Evolutionary conservation across 176 grass and related monocot genomes (phyloP).

Genomic region (Raddia guianensis): DNA sequence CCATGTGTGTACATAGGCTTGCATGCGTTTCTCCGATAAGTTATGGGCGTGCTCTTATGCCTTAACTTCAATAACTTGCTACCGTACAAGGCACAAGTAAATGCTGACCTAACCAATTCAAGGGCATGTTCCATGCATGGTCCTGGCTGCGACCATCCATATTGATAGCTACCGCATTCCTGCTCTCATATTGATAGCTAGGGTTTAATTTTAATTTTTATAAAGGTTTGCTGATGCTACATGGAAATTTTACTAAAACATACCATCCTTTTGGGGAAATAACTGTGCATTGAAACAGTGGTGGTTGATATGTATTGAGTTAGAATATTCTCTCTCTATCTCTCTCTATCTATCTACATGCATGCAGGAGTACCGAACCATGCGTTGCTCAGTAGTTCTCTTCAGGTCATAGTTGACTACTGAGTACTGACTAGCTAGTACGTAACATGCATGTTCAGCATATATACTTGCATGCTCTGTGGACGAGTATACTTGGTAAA

Average conservation of each 20-base stretch:
- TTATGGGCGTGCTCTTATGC: conserved; percentile 29
- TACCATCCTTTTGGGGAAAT: not conserved
- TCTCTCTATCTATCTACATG: not conserved
- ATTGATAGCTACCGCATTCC: not conserved
- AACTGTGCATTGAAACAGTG: not conserved
- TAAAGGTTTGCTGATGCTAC: too few species aligned
- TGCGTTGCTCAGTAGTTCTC: not conserved
- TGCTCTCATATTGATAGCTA: not conserved
- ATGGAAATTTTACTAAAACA: too few species aligned
- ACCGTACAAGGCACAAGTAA: conserved; percentile 46
- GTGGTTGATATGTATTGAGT: not conserved
- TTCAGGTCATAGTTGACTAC: not conserved
- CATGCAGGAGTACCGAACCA: not conserved
- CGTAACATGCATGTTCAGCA: too few species aligned
- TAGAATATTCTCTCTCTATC: not conserved
- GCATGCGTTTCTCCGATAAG: not conserved
- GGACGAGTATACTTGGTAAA: not conserved
- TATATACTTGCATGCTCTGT: not conserved
- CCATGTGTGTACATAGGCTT: not conserved
- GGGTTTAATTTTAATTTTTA: too few species aligned
- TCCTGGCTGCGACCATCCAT: conserved; percentile 10
- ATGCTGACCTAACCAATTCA: conserved; percentile 52
- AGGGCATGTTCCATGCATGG: conserved; percentile 43
- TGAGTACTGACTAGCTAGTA: not conserved
- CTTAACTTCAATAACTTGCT: conserved; percentile 46